phyloP scores from a whole-genome alignment of 2,329 filamentous ascomycete species.

The Nothopassalora personata region DNA sequence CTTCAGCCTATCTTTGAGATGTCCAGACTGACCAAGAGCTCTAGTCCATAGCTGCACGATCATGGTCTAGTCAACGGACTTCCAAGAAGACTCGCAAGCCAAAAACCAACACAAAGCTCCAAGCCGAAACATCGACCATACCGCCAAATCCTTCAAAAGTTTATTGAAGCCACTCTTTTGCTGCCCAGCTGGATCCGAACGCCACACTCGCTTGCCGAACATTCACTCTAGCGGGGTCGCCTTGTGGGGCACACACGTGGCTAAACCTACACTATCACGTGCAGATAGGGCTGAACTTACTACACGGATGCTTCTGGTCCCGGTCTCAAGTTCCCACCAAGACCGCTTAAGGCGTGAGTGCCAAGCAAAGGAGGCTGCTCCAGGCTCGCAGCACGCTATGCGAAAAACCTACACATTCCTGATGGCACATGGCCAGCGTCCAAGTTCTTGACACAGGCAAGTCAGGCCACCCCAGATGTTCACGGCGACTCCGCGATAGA shows the following conservation, averaged over 20 bases:
- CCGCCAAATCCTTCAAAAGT: background rate
- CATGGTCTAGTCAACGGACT: background rate
- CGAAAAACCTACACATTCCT: background rate
- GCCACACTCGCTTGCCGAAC: background rate
- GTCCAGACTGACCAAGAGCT: background rate
- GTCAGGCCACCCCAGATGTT: background rate
- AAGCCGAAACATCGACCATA: background rate
- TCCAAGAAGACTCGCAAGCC: background rate
- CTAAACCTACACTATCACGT: background rate
- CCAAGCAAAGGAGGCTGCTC: no score
- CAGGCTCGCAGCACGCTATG: no score
- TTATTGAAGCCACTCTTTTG: background rate
- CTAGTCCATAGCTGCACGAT: background rate
- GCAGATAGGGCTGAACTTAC: background rate
- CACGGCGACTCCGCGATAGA: background rate
- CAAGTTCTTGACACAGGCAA: background rate
- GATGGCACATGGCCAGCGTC: background rate
- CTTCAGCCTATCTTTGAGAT: background rate
- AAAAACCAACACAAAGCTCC: background rate
- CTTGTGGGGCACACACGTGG: background rate
- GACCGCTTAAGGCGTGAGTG: no score
- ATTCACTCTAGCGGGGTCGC: background rate
- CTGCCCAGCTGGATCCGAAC: background rate
- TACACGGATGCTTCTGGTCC: background rate
- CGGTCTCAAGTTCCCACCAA: no score